Conservation (phyloP, 75 land plant genomes). For the Adiantum capillusveneris region DNA sequence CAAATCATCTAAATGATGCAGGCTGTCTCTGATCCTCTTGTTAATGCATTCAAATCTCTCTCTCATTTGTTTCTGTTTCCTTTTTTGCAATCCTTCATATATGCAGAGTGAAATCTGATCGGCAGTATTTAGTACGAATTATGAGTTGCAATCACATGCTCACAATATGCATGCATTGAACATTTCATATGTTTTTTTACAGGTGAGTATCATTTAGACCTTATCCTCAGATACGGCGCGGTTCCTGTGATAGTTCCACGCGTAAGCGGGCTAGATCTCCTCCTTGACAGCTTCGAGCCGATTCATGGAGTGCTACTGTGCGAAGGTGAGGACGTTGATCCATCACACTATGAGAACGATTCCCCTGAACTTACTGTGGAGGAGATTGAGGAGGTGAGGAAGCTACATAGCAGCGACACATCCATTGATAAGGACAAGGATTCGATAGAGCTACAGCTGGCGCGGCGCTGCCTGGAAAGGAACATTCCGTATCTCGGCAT, state of each 20-base stretch:
- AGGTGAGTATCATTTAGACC: no score
- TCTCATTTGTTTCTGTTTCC: no score
- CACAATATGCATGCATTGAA: no score
- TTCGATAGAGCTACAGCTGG: conserved; percentile 70
- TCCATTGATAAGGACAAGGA: conserved; percentile 78
- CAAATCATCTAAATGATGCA: no score
- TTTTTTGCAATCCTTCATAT: no score
- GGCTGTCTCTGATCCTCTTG: no score
- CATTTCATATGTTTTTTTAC: no score
- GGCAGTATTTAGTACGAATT: no score
- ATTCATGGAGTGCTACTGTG: conserved; percentile 91
- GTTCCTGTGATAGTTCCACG: conserved; percentile 87
- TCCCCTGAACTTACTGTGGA: conserved; percentile 12
- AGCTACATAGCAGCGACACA: conserved; percentile 71
- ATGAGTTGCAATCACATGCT: no score
- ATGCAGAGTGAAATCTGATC: no score
- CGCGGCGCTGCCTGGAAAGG: conserved; percentile 69
- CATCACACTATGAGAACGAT: conserved; percentile 49
- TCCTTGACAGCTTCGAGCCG: conserved; percentile 87
- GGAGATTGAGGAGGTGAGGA: conserved; percentile 62
- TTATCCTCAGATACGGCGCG: no score
- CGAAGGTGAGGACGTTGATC: conserved; percentile 92
- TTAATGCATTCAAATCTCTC: no score
- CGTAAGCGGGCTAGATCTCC: conserved; percentile 55
- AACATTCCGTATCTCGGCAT: conserved; percentile 87